Percentiles rank a stretch among this genome's conserved stretches.
Evolutionary conservation across 805 yeast genomes (phyloP).

Genomic region (Candida ficus): DNA sequence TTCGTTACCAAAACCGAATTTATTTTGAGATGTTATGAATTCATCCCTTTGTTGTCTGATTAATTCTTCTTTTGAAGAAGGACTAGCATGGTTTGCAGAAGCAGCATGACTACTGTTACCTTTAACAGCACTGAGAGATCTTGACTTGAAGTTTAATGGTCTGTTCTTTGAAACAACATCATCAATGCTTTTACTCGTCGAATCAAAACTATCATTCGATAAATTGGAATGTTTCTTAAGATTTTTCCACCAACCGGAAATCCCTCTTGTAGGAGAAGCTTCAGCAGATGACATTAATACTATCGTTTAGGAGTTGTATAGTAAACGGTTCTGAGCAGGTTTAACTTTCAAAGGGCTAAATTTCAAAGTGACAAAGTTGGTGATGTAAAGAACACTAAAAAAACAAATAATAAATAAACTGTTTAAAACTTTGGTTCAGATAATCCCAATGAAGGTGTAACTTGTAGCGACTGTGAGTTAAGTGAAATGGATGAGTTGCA

Average conservation of each 20-base stretch:
- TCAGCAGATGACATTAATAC: slow-evolving; percentile 19
- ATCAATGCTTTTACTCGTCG: slow-evolving; percentile 10
- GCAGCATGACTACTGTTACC: slow-evolving; percentile 10
- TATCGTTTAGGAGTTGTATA: too few species aligned
- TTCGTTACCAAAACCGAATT: slow-evolving; percentile 34
- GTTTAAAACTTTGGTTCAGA: too few species aligned
- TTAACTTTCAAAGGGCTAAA: too few species aligned
- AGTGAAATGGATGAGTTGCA: too few species aligned
- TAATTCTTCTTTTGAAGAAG: slow-evolving; percentile 11
- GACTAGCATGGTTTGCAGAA: slow-evolving; percentile 3
- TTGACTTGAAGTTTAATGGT: slow-evolving; percentile 33
- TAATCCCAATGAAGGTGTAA: too few species aligned
- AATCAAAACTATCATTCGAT: slow-evolving; percentile 19
- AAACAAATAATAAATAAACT: too few species aligned
- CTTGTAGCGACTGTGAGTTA: too few species aligned
- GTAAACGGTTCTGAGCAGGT: too few species aligned
- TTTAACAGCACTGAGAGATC: slow-evolving; percentile 26
- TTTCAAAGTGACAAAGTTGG: too few species aligned
- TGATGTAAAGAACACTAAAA: too few species aligned
- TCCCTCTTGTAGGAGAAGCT: slow-evolving; percentile 30
- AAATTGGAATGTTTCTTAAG: slow-evolving; percentile 26
- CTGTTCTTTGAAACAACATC: slow-evolving; percentile 17
- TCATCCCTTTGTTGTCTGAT: slow-evolving; percentile 33
- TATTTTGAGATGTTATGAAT: slow-evolving; percentile 28
- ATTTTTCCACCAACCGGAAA: slow-evolving; percentile 38